Evolutionary conservation across 2,329 filamentous ascomycete genomes (phyloP).

Genomic region (Tolypocladium endophyticum): DNA sequence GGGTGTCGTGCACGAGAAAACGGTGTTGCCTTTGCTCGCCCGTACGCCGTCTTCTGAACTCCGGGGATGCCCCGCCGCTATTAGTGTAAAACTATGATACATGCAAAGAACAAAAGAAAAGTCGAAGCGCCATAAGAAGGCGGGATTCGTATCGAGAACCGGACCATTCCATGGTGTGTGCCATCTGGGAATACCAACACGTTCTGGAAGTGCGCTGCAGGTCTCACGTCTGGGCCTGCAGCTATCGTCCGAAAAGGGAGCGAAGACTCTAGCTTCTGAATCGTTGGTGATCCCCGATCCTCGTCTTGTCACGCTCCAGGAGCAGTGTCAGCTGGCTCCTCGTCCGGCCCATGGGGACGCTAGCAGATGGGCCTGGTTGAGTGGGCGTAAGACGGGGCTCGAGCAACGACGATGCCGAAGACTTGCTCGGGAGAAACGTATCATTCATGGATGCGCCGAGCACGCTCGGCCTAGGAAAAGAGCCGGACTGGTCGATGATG

Average conservation of each 20-base stretch:
- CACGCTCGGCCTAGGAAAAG: constrained; percentile 16
- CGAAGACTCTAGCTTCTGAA: constrained; percentile 12
- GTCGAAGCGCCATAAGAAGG: not conserved
- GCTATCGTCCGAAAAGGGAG: not conserved
- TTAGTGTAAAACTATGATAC: not conserved
- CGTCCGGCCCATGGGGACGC: constrained; percentile 43
- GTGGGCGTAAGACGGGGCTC: constrained; percentile 37
- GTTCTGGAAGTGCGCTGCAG: not conserved
- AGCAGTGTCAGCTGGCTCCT: constrained; percentile 50
- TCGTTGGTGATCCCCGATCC: constrained; percentile 16
- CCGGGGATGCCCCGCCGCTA: not conserved
- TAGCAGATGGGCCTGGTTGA: constrained; percentile 31
- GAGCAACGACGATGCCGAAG: constrained; percentile 15
- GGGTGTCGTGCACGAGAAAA: too few relatives aligned
- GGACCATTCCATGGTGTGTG: not conserved
- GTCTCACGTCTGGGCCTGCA: not conserved
- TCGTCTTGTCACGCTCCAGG: constrained; percentile 40
- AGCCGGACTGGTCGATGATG: constrained; percentile 29
- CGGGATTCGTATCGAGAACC: not conserved
- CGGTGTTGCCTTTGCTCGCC: not conserved
- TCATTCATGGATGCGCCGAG: constrained; percentile 10
- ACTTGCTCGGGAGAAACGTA: constrained; percentile 12
- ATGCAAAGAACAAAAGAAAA: not conserved
- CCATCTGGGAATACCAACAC: not conserved
- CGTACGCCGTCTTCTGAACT: not conserved